Base-by-base conservation (phyloP, 192 early-diverging fungal genomes). In the Backusella tuberculispora region DNA sequence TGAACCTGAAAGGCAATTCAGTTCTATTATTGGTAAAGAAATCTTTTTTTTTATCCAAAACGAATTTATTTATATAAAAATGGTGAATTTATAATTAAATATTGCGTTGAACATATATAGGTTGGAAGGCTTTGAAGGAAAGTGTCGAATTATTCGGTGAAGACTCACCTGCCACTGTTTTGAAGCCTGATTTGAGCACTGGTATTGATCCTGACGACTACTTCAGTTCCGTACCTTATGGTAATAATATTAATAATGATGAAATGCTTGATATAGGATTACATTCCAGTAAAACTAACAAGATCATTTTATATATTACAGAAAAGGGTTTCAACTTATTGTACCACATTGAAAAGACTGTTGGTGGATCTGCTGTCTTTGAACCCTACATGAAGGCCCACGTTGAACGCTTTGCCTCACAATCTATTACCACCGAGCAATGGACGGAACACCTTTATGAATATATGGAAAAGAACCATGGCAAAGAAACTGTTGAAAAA, bases 281-380 rank as follows among this genome's bases (percentile, higher is more conserved):
- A 1, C 9, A 21, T 53, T 60, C 12, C 4, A 14, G 14, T 14
- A 46, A 46, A 46, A 46, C 10, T 14, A 46, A 10, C 45, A 14
- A 46, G 29, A 21, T 47, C 7, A 29, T 26, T 24, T 21, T 10
- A 9, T 14, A 38, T 1, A 50, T 19, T 6, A 34, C 15, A 86
- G 97, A 99, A 85, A 99, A 99, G 85, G 98, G 97, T 6, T 98
- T 93, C 74, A 95, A 95, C 77, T 78, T 99, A 63, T 87, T 99
- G 17, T 97, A 93, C 81, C 93, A 96, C 74, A 88, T 99, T 42
- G 96, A 99, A 81, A 87, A 91, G 73, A 76, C 90, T 38, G 81
- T 99, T 26, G 98, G 98, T 44, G 98, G 96, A 10, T 80, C 92
- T 0, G 81, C 83, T 8, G 88, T 94, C 29, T 99, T 99, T 86